Evolutionary conservation across 306 rosid genomes (phyloP), one percentile per base, ranked within the genome.

Genomic region (Quercus bicolor): DNA sequence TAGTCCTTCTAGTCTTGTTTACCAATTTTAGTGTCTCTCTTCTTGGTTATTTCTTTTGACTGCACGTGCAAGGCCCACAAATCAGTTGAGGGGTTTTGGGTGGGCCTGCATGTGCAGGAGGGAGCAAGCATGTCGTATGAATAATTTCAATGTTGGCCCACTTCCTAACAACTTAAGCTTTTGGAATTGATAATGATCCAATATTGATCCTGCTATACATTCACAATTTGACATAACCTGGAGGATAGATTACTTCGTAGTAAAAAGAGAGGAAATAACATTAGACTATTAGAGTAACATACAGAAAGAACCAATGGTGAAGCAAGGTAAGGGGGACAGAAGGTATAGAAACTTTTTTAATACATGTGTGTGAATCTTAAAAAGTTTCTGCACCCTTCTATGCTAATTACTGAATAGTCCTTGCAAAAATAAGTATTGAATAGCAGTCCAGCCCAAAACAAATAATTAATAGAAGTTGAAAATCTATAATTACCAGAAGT

Each of bases 401-500:
- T 15, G 9, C 57, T 21, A 57, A 57, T 28, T 19, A 80, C 31
- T 20, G 19, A 26, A 72, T 2, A 19, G 71, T 33, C n/a, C 43
- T 3, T 6, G 19, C 26, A 5, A 66, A 34, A 66, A 19, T 6
- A 7, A 33, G 20, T 10, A 33, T 19, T 66, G 51, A 66, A 66
- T 31, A 31, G 6, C 48, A 66, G 51, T 33, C 37, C 43, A 1
- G 18, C n/a, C 26, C 23, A 31, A 34, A 66, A 19, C 7, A 7
- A 66, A 3, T 34, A 33, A 7, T 66, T 20, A 66, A 66, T 3
- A 66, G 6, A 20, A 66, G 48, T 18, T 66, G 34, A 6, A 29
- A 66, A 85, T 54, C 60, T 56, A 77, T 18, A 57, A 31, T 83
- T 89, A 94, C 98, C 91, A 33, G 75, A 78, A 91, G 87, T 82